Percentiles rank a stretch among this genome's conserved stretches.
Conservation (phyloP, 306 rosid species). For the Mimosa bimucronata region DNA sequence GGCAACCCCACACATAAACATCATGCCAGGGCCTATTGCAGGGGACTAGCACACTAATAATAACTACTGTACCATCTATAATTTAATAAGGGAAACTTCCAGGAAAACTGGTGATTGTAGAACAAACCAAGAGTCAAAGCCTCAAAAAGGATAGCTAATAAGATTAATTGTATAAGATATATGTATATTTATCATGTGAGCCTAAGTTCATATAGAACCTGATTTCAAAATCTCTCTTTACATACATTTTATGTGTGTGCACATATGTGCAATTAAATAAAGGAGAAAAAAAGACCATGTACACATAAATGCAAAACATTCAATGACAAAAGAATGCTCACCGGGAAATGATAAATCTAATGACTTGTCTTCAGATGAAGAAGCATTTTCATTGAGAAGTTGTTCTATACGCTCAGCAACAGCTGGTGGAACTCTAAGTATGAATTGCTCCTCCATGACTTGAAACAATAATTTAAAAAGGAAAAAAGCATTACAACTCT, state of each 20-base stretch:
- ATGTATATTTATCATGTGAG: not conserved
- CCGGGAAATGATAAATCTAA: slow-evolving; percentile 34
- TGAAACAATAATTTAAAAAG: not conserved
- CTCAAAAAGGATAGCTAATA: not conserved
- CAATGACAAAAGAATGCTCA: not conserved
- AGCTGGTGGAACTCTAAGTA: slow-evolving; percentile 36
- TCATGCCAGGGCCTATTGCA: not conserved
- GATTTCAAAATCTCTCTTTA: not conserved
- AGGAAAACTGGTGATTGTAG: not conserved
- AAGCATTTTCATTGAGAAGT: slow-evolving; percentile 31
- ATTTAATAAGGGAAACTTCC: not conserved
- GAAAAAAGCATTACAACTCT: not conserved
- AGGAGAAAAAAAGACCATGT: not conserved
- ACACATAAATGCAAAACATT: not conserved
- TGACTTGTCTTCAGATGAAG: slow-evolving; percentile 32
- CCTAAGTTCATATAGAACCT: not conserved
- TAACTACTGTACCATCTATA: not conserved
- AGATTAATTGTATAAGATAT: not conserved
- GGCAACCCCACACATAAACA: no score
- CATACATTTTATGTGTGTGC: not conserved
- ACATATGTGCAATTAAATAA: not conserved
- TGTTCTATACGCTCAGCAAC: slow-evolving; percentile 35
- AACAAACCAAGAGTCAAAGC: not conserved
- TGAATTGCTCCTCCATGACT: slow-evolving; percentile 39
- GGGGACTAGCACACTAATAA: not conserved